These are phyloP conservation scores for Strobilomyces confusus DNA, from an alignment of 768 basidiomycete species.

Conservation along the genomic window DNA sequence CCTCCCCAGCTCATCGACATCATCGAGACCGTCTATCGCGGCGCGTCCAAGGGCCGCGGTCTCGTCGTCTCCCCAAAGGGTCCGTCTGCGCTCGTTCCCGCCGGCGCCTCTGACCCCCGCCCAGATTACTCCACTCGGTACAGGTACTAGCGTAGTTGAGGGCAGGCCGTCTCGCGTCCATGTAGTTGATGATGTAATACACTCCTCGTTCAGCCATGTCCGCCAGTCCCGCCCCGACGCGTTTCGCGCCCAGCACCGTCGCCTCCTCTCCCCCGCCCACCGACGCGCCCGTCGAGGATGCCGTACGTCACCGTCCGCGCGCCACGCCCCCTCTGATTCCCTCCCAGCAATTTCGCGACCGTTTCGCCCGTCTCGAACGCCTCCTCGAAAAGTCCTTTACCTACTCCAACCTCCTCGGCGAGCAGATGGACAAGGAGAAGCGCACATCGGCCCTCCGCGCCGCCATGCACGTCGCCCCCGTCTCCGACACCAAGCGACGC, in stretches of 20 bases:
- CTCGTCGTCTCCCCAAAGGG: constrained; percentile 96
- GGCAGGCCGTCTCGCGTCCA: constrained; percentile 26
- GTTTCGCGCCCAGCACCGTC: not conserved
- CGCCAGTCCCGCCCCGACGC: constrained; percentile 21
- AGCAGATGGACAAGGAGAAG: constrained; percentile 66
- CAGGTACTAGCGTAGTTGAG: constrained; percentile 48
- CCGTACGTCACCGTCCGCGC: constrained; percentile 3
- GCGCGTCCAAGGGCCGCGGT: constrained; percentile 97
- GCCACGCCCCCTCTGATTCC: not conserved
- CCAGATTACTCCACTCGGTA: constrained; percentile 81
- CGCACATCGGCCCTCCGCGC: constrained; percentile 30
- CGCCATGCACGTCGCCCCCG: constrained; percentile 21
- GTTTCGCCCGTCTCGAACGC: constrained; percentile 52
- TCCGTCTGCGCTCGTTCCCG: constrained; percentile 27
- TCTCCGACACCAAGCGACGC: constrained; percentile 18
- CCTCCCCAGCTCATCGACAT: constrained; percentile 83
- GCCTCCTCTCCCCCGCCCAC: not conserved
- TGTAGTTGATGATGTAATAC: constrained; percentile 20
- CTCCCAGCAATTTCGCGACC: constrained; percentile 45
- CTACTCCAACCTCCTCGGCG: constrained; percentile 68
- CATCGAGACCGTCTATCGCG: constrained; percentile 96
- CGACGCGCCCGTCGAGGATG: constrained; percentile 21
- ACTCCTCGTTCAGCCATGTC: constrained; percentile 20
- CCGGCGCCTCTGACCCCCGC: not conserved
- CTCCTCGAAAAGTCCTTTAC: constrained; percentile 73